Evolutionary conservation across 2,329 filamentous ascomycete species (phyloP).

Genomic region (Trichophyton equinum): DNA sequence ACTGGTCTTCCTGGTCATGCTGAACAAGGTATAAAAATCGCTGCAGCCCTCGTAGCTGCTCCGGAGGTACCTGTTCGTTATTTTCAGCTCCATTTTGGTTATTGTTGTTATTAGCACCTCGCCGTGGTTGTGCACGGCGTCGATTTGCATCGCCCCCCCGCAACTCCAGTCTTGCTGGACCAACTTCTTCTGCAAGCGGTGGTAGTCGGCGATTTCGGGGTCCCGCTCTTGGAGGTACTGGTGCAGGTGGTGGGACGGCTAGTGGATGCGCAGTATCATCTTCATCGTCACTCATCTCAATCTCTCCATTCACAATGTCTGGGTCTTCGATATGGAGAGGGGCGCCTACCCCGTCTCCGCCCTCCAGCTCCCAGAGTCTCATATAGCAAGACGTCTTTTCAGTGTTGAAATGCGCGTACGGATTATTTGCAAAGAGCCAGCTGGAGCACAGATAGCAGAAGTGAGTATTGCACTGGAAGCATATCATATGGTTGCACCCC

Average conservation of each 20-base stretch:
- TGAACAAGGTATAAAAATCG: constrained; percentile 41
- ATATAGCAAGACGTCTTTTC: constrained; percentile 60
- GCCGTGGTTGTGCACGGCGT: not conserved
- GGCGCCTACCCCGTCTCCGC: constrained; percentile 48
- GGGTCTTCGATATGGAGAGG: constrained; percentile 14
- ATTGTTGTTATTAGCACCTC: constrained; percentile 8
- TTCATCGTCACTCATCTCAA: constrained; percentile 18
- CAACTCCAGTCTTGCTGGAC: constrained; percentile 5
- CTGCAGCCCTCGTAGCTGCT: constrained; percentile 29
- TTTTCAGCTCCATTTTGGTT: constrained; percentile 6
- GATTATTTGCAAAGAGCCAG: constrained; percentile 72
- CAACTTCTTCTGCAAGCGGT: constrained; percentile 12
- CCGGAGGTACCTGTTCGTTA: not conserved
- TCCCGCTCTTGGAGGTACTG: constrained; percentile 16
- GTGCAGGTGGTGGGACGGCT: constrained; percentile 27
- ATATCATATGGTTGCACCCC: constrained; percentile 96
- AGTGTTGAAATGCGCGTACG: constrained; percentile 79
- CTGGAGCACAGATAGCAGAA: constrained; percentile 89
- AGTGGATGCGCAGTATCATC: constrained; percentile 27
- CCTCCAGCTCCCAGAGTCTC: constrained; percentile 80
- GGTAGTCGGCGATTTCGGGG: constrained; percentile 8
- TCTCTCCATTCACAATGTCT: constrained; percentile 22
- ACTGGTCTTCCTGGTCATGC: constrained; percentile 45
- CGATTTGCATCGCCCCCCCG: not conserved
- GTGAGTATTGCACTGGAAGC: constrained; percentile 76